Evolutionary conservation across 768 basidiomycete species (phyloP).

Genomic region (Leccinum variicolor): DNA sequence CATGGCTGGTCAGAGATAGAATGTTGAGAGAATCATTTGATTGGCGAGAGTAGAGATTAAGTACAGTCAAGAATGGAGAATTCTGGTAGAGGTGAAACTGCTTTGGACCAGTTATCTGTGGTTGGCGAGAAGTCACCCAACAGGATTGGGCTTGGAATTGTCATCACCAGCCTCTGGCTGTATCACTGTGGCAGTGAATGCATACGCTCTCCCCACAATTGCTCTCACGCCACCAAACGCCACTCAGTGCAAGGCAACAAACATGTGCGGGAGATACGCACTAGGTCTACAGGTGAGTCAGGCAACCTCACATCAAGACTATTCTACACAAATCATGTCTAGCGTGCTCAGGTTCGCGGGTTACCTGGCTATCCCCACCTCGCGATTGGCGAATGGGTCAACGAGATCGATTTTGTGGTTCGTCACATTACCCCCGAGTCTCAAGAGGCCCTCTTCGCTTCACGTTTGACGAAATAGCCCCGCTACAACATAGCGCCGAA

Average conservation of each 20-base stretch:
- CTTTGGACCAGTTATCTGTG: too few species aligned
- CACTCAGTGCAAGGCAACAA: neutral
- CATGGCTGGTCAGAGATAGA: too few species aligned
- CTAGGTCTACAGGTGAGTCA: constrained; percentile 43
- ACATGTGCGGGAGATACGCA: constrained; percentile 66
- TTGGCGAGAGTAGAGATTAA: too few species aligned
- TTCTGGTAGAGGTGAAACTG: too few species aligned
- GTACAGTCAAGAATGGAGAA: too few species aligned
- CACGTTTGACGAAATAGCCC: constrained; percentile 24
- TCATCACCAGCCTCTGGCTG: too few species aligned
- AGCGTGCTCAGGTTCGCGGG: constrained; percentile 26
- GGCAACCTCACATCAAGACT: neutral
- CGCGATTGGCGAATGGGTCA: constrained; percentile 55
- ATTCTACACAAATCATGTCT: neutral
- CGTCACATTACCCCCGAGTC: constrained; percentile 13
- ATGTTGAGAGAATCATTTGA: too few species aligned
- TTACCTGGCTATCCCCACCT: constrained; percentile 43
- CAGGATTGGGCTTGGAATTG: too few species aligned
- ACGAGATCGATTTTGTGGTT: constrained; percentile 53
- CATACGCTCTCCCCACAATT: too few species aligned
- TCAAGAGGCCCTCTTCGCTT: neutral
- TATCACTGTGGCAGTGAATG: too few species aligned
- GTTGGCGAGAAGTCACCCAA: too few species aligned
- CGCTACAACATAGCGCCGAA: constrained; percentile 86
- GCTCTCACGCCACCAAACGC: neutral